A percentile compares a stretch with the other conserved stretches of the same genome.
phyloP scores from a whole-genome alignment of 2,329 filamentous ascomycete species.

The Xylaria hypoxylon region DNA sequence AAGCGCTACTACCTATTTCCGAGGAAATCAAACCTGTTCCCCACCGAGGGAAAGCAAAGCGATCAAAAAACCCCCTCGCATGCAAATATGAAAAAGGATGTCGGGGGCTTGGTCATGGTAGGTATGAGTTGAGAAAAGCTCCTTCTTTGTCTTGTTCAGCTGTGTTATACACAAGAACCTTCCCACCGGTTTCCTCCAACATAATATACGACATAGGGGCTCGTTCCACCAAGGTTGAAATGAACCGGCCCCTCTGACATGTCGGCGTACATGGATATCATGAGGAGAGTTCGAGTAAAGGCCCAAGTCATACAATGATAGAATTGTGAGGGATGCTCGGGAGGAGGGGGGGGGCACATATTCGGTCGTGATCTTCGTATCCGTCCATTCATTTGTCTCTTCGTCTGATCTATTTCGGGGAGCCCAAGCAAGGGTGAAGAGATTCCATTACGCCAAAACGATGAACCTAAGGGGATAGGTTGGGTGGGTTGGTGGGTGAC shows the following conservation, averaged over 20 bases:
- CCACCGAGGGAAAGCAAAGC: constrained; percentile 16
- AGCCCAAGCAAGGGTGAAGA: not conserved
- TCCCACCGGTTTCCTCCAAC: constrained; percentile 28
- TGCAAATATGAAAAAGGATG: constrained; percentile 16
- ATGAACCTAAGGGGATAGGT: not conserved
- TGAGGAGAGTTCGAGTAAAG: constrained; percentile 11
- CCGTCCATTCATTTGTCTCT: constrained; percentile 24
- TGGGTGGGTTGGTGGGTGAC: not conserved
- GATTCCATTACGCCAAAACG: not conserved
- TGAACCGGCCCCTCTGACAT: not conserved
- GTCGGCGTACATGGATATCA: constrained; percentile 16
- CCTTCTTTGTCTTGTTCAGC: not conserved
- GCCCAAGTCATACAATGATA: constrained; percentile 7
- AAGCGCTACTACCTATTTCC: constrained; percentile 16
- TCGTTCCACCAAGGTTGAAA: not conserved
- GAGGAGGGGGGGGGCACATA: not conserved
- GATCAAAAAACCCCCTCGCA: constrained; percentile 1
- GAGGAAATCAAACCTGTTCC: not conserved
- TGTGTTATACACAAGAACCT: constrained; percentile 18
- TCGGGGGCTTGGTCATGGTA: constrained; percentile 2
- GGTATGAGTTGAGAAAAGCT: constrained; percentile 33
- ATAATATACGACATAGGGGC: not conserved
- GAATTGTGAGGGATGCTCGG: not conserved
- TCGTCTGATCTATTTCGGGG: constrained; percentile 1
- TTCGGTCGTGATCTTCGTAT: constrained; percentile 33